phyloP scores from a whole-genome alignment of 2,329 filamentous ascomycete species.

The Talaromyces islandicus region DNA sequence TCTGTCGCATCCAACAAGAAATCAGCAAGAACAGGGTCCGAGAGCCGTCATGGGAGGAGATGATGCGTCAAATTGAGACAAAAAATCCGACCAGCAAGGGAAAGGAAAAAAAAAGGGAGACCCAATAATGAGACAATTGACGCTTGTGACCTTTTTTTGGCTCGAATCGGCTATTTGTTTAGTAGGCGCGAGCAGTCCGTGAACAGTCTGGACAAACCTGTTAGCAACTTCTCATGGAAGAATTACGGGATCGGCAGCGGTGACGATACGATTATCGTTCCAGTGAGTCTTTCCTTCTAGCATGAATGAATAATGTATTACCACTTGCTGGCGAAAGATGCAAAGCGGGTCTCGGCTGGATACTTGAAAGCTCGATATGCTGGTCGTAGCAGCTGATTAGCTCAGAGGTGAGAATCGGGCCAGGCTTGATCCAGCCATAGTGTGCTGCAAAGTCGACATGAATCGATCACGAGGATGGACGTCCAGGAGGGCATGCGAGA shows the following conservation, averaged over 20 bases:
- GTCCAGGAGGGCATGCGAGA: background rate
- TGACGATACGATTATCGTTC: background rate
- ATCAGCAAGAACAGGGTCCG: background rate
- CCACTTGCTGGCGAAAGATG: background rate
- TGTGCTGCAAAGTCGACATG: conserved; percentile 6
- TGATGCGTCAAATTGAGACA: background rate
- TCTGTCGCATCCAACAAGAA: background rate
- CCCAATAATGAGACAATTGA: background rate
- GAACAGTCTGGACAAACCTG: background rate
- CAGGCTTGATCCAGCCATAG: background rate
- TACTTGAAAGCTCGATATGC: background rate
- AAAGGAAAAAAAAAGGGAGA: background rate
- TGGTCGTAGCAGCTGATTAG: background rate
- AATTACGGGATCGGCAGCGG: background rate
- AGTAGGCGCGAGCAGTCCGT: background rate
- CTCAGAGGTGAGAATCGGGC: background rate
- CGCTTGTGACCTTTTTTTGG: background rate
- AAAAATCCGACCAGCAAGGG: too few relatives aligned
- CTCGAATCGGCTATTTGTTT: background rate
- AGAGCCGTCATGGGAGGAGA: background rate
- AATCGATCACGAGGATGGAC: conserved; percentile 10
- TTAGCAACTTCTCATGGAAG: background rate
- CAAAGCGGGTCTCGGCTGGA: background rate
- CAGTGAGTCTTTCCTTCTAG: background rate
- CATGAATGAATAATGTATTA: too few relatives aligned